These are phyloP conservation scores for Pseudogymnoascus sp. DNA, from an alignment of 2,329 filamentous ascomycete species.

Conservation along the genomic window DNA sequence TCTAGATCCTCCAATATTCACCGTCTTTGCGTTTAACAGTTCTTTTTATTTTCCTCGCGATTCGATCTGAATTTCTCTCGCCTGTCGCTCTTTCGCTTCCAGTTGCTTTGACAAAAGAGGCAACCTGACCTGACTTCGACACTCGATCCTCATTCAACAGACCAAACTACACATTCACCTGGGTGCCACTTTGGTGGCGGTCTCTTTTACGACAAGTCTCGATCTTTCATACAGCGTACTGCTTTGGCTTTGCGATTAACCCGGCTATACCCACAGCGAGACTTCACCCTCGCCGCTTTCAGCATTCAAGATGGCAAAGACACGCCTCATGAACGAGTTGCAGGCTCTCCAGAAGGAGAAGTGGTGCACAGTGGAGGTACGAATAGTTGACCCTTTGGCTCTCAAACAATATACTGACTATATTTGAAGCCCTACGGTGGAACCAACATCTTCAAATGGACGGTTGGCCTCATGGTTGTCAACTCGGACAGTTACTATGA, in stretches of 20 bases:
- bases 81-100: background rate
- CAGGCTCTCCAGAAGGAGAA: slow-evolving; percentile 76
- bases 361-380: slow-evolving; percentile 84
- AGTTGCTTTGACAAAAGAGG: slow-evolving; percentile 3
- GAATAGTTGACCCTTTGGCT: slow-evolving; percentile 23
- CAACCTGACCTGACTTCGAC: background rate
- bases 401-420: slow-evolving; percentile 14
- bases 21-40: background rate
- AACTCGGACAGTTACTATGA: slow-evolving; percentile 89
- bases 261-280: background rate
- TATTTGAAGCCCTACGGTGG: slow-evolving; percentile 53
- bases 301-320: slow-evolving; percentile 48
- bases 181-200: slow-evolving; percentile 6
- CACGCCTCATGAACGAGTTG: slow-evolving; percentile 84
- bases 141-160: background rate
- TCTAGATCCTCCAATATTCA: background rate
- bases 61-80: background rate
- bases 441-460: slow-evolving; percentile 82
- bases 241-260: background rate
- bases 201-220: background rate
- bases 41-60: background rate
- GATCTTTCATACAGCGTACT: background rate
- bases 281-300: slow-evolving; percentile 22
- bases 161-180: background rate
- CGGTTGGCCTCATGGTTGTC: slow-evolving; percentile 79